Evolutionary conservation across 2,329 filamentous ascomycete species (phyloP).

Genomic region (Aspergillus pseudoterreus): DNA sequence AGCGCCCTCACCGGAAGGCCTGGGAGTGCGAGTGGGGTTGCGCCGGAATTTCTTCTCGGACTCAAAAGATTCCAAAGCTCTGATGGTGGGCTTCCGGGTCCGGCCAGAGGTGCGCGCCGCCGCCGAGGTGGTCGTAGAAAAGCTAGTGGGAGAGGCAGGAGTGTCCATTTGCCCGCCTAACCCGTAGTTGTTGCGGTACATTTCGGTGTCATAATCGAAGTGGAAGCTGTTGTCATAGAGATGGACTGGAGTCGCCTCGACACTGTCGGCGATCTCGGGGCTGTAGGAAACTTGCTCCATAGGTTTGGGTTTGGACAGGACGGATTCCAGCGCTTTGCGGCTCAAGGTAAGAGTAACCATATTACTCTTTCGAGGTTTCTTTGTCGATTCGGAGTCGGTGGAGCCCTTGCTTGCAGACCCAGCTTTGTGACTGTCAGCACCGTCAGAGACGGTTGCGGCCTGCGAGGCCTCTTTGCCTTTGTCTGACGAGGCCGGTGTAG

Average conservation of each 20-base stretch:
- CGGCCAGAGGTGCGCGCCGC: slow-evolving; percentile 15
- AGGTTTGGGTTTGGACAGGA: neutral
- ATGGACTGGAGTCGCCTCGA: slow-evolving; percentile 7
- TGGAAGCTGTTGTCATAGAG: slow-evolving; percentile 14
- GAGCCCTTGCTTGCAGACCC: slow-evolving; percentile 5
- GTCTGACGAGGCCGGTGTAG: neutral
- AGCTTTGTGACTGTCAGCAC: neutral
- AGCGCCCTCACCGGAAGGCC: slow-evolving; percentile 1
- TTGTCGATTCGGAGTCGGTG: neutral
- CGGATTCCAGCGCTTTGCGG: slow-evolving; percentile 12
- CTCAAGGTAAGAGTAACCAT: slow-evolving; percentile 13
- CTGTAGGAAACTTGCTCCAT: slow-evolving; percentile 1
- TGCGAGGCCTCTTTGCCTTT: neutral
- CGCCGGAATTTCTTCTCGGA: slow-evolving; percentile 18
- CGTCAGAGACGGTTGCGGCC: neutral
- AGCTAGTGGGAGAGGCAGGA: slow-evolving; percentile 17
- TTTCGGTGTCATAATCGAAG: slow-evolving; percentile 19
- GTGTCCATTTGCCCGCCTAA: slow-evolving; percentile 18
- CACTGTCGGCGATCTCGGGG: slow-evolving; percentile 9
- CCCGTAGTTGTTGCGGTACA: slow-evolving; percentile 19
- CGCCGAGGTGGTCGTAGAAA: slow-evolving; percentile 15
- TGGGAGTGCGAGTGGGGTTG: slow-evolving; percentile 10
- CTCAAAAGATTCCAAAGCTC: slow-evolving; percentile 17
- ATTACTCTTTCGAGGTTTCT: slow-evolving; percentile 7
- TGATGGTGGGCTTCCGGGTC: slow-evolving; percentile 19